Conservation (phyloP, 805 yeast genomes). For the Schizosaccharomyces japonicus region DNA sequence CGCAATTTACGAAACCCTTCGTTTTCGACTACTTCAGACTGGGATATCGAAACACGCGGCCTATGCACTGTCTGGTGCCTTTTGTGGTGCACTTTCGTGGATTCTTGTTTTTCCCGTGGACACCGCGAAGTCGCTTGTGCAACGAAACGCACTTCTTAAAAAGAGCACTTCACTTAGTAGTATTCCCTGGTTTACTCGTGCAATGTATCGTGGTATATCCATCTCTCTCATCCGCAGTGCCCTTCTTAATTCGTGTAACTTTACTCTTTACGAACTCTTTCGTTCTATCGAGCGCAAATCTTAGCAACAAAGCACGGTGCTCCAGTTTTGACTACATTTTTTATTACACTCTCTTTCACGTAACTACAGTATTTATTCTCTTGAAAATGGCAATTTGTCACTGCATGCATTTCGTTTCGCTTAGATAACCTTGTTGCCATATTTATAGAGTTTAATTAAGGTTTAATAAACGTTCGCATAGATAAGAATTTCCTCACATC, state of each 20-base stretch:
- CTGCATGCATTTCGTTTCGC: too few species aligned
- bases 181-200: neutral
- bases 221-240: conserved; percentile 2
- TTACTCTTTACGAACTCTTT: neutral
- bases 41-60: conserved; percentile 20
- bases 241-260: conserved; percentile 1
- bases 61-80: conserved; percentile 50
- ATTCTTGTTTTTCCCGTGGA: conserved; percentile 54
- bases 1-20: conserved; percentile 50
- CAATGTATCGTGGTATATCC: conserved; percentile 1
- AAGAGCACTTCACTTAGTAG: neutral
- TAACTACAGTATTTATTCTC: too few species aligned
- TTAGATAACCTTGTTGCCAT: too few species aligned
- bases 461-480: too few species aligned
- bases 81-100: conserved; percentile 60
- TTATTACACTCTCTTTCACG: too few species aligned
- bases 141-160: conserved; percentile 35
- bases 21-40: conserved; percentile 17
- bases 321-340: too few species aligned
- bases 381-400: too few species aligned
- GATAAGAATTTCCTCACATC: too few species aligned
- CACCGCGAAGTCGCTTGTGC: conserved; percentile 52
- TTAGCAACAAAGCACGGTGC: too few species aligned
- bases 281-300: too few species aligned
- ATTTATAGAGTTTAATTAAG: too few species aligned